These are phyloP conservation scores for Suhomyces tanzawaensis DNA, from an alignment of 805 yeast species.

Conservation along the genomic window DNA sequence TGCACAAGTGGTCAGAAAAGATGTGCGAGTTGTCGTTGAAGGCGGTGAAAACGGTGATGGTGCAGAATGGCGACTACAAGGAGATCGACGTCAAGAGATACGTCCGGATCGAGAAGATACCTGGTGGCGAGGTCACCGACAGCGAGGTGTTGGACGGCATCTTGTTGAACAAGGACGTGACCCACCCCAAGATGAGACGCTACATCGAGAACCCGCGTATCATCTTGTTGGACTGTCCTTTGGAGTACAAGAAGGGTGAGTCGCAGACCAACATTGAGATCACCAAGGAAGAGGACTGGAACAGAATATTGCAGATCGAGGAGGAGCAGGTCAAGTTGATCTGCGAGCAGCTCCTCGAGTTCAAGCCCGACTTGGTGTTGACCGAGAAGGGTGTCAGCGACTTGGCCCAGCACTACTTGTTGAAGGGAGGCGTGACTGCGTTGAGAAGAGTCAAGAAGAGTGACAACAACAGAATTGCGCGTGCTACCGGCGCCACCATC, in stretches of 20 bases:
- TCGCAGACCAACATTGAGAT: conserved; percentile 97
- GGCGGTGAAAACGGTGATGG: conserved; percentile 82
- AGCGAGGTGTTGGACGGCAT: conserved; percentile 87
- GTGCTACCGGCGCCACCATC: conserved; percentile 97
- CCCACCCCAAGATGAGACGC: conserved; percentile 98
- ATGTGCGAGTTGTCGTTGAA: conserved; percentile 87
- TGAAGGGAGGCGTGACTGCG: conserved; percentile 90
- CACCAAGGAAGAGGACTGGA: conserved; percentile 95
- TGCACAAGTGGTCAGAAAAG: conserved; percentile 82
- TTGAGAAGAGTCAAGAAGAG: conserved; percentile 93
- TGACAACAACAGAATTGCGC: conserved; percentile 93
- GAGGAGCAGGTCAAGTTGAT: conserved; percentile 91
- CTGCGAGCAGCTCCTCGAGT: conserved; percentile 80
- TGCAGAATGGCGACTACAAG: conserved; percentile 57
- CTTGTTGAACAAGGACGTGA: conserved; percentile 90
- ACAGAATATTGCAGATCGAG: conserved; percentile 89
- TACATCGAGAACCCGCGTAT: conserved; percentile 84
- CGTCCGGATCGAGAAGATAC: conserved; percentile 90
- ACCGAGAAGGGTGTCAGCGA: conserved; percentile 99
- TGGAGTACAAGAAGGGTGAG: conserved; percentile 98
- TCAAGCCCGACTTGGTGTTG: conserved; percentile 90
- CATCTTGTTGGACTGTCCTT: conserved; percentile 88
- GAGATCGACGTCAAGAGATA: conserved; percentile 94
- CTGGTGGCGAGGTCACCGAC: conserved; percentile 96
- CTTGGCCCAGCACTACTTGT: conserved; percentile 91